Conservation (phyloP, 2,329 filamentous ascomycete species). For the Hypoxylon sp. region DNA sequence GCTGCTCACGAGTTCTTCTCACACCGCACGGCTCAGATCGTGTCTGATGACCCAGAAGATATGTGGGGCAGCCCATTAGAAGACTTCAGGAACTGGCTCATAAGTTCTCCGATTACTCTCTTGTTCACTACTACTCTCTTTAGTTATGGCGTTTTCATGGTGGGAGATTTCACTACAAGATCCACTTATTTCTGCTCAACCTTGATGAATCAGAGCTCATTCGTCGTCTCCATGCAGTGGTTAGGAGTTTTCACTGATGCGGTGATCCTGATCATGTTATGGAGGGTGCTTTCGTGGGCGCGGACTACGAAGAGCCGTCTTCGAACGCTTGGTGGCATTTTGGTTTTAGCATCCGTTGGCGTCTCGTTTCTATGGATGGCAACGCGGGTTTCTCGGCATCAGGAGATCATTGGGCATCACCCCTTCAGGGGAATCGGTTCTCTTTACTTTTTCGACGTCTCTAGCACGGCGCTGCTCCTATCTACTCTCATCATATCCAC, state of each 20-base stretch:
- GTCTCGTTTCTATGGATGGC: constrained; percentile 58
- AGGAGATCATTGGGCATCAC: constrained; percentile 47
- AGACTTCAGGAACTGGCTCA: constrained; percentile 64
- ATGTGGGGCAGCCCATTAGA: constrained; percentile 63
- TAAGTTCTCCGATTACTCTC: constrained; percentile 58
- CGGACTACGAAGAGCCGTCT: constrained; percentile 64
- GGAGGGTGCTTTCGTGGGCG: constrained; percentile 67
- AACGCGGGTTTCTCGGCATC: constrained; percentile 51
- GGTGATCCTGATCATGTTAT: constrained; percentile 62
- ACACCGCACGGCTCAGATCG: constrained; percentile 53
- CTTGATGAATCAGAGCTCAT: constrained; percentile 57
- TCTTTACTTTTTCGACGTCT: constrained; percentile 64
- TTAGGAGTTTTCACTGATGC: constrained; percentile 64
- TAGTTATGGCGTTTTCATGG: constrained; percentile 60
- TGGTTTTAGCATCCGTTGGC: constrained; percentile 59
- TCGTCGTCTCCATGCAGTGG: constrained; percentile 61
- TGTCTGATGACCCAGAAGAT: constrained; percentile 63
- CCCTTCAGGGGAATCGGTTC: constrained; percentile 58
- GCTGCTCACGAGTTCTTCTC: constrained; percentile 63
- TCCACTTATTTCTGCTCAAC: constrained; percentile 69
- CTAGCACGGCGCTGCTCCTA: constrained; percentile 64
- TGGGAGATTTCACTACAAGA: constrained; percentile 56
- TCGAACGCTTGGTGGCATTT: constrained; percentile 61
- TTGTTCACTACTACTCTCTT: constrained; percentile 59
- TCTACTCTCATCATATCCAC: constrained; percentile 62